Percentiles rank a stretch among this genome's conserved stretches.
These are phyloP conservation scores for Kernera saxatilis DNA, from an alignment of 345 rosid genomes.

Conservation along the genomic window DNA sequence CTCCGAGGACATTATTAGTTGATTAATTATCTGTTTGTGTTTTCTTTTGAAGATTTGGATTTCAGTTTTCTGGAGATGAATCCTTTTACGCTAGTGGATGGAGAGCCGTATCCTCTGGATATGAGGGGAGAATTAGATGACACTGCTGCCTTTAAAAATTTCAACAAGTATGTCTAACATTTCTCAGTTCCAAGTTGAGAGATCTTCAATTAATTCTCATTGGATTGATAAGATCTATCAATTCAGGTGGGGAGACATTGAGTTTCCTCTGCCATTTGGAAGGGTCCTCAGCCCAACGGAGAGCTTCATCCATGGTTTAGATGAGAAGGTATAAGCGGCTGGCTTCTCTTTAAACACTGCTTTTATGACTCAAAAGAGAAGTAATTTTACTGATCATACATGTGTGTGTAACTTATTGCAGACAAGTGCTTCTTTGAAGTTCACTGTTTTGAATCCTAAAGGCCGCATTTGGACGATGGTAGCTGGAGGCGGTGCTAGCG, in stretches of 20 bases:
- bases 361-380: background rate
- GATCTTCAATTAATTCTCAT: background rate
- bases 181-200: background rate
- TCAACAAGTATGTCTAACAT: slow-evolving; percentile 55
- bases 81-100: slow-evolving; percentile 81
- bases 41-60: slow-evolving; percentile 60
- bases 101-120: slow-evolving; percentile 92
- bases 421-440: slow-evolving; percentile 97
- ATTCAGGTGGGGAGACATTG: slow-evolving; percentile 79
- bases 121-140: slow-evolving; percentile 98
- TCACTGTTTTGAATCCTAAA: slow-evolving; percentile 88
- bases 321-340: slow-evolving; percentile 65
- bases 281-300: slow-evolving; percentile 82
- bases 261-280: slow-evolving; percentile 95
- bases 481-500: slow-evolving; percentile 99
- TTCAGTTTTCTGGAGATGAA: slow-evolving; percentile 93
- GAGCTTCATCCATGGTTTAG: slow-evolving; percentile 73
- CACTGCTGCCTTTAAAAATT: slow-evolving; percentile 95
- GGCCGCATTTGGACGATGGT: slow-evolving; percentile 99
- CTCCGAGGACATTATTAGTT: background rate
- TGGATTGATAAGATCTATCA: background rate
- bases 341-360: background rate
- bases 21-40: background rate
- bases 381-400: background rate
- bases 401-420: slow-evolving; percentile 27